Conservation (phyloP, 2,329 filamentous ascomycete species). For the Hawksworthiomyces lignivorus region DNA sequence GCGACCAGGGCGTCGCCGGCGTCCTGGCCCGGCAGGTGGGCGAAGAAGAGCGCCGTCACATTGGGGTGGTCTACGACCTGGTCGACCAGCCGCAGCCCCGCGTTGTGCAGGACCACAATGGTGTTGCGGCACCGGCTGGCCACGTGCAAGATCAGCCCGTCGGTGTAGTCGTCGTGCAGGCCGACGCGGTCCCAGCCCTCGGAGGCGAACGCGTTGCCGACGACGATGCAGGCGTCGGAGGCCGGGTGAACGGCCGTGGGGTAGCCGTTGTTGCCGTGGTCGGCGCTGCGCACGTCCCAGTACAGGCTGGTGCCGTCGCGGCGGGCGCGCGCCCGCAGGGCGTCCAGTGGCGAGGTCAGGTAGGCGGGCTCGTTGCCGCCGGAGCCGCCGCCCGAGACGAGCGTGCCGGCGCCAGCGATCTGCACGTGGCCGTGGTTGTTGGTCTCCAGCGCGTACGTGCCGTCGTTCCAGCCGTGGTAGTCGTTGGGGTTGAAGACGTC, state of each 20-base stretch:
- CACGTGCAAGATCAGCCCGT: constrained; percentile 48
- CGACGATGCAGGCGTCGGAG: constrained; percentile 56
- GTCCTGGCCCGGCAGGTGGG: constrained; percentile 45
- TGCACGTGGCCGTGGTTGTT: constrained; percentile 29
- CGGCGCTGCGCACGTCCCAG: constrained; percentile 37
- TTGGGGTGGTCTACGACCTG: constrained; percentile 43
- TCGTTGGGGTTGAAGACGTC: constrained; percentile 22
- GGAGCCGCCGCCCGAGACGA: constrained; percentile 42
- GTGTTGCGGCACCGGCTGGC: constrained; percentile 46
- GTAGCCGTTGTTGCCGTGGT: background rate
- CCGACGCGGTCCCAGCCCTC: constrained; percentile 65
- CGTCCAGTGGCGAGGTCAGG: constrained; percentile 30
- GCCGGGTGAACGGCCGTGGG: constrained; percentile 1
- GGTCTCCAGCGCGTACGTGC: constrained; percentile 22
- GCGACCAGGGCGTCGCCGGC: constrained; percentile 34
- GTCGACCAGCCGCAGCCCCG: constrained; percentile 41
- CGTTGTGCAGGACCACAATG: constrained; percentile 58
- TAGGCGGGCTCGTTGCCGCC: constrained; percentile 41
- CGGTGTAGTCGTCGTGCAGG: constrained; percentile 62
- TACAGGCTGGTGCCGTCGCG: constrained; percentile 49
- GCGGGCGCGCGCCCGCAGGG: constrained; percentile 29
- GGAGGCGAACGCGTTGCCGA: constrained; percentile 63
- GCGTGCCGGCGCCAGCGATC: constrained; percentile 40
- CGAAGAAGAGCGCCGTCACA: constrained; percentile 43
- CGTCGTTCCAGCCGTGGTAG: background rate